Evolutionary conservation across 2,329 filamentous ascomycete species (phyloP).

Genomic region (Metarhizium rileyi): DNA sequence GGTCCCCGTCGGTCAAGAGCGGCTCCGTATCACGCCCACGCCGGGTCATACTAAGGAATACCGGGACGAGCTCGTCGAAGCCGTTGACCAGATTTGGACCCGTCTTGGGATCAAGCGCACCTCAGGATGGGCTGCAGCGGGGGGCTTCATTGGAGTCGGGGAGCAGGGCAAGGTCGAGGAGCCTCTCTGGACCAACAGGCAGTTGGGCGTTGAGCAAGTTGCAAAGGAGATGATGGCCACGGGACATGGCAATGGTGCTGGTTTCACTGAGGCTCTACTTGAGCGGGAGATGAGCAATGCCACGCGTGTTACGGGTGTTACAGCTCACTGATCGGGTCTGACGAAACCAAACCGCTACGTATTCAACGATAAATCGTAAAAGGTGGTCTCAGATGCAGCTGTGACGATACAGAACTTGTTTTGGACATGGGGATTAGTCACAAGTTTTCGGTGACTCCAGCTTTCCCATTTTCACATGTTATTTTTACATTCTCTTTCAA

Average conservation of each 20-base stretch:
- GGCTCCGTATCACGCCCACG: constrained; percentile 90
- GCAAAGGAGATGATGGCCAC: constrained; percentile 49
- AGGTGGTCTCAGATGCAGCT: background rate
- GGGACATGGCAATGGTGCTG: constrained; percentile 20
- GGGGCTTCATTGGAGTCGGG: constrained; percentile 91
- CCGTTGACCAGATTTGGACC: constrained; percentile 80
- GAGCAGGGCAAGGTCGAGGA: constrained; percentile 51
- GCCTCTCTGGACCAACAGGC: constrained; percentile 86
- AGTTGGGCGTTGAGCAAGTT: constrained; percentile 67
- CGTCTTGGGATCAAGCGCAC: constrained; percentile 87
- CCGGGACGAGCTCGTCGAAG: constrained; percentile 75
- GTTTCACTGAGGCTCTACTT: constrained; percentile 49
- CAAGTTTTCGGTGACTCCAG: background rate
- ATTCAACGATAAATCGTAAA: background rate
- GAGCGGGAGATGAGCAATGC: constrained; percentile 38
- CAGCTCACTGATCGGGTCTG: constrained; percentile 12
- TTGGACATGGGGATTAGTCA: background rate
- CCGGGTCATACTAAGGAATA: constrained; percentile 81
- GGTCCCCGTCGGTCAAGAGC: constrained; percentile 94
- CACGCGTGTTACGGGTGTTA: constrained; percentile 19
- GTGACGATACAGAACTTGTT: background rate
- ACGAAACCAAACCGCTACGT: background rate
- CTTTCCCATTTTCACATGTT: constrained; percentile 1
- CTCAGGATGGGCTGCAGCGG: constrained; percentile 80
- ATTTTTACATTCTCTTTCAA: background rate